Base-by-base conservation (phyloP, 192 early-diverging fungal genomes). In the Coemansia interrupta region DNA sequence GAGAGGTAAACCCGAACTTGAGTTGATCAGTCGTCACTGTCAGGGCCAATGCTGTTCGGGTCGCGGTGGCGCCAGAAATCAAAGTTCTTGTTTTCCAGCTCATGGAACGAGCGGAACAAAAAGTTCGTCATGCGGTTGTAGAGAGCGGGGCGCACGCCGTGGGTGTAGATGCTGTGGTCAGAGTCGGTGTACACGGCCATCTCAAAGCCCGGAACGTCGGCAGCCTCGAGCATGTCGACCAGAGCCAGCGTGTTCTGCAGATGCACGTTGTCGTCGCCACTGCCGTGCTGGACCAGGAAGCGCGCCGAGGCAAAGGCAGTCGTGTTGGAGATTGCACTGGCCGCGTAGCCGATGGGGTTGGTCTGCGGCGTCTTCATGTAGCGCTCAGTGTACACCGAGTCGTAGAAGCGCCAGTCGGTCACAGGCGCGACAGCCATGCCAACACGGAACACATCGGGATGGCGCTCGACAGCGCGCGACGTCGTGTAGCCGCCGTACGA, bases 361-460 rank as follows among this genome's bases (percentile, higher is more conserved):
- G 76, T 44, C 46, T 77, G 40, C 14, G 93, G 94, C 17, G 92
- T 92, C 68, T 89, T 85, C 95, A 98, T 95, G 74, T 93, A 98
- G 51, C 96, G 83, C 69, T 98, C 96, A 1, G 96, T 98, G 70
- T 98, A 98, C 23, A 97, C 80, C 3, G 92, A 88, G 72, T 98
- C 92, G 72, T 86, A 88, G 58, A 83, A 84, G 53, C 79, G 78
- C 94, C 94, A 98, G 68, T 92, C 89, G 4, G 93, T 96, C 11
- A 98, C 96, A 5, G 96, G 96, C 9, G 96, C 96, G 1, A 98
- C 96, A 5, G 96, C 84, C 83, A 98, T 91, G 13, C 87, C 95
- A 2, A 89, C 80, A 32, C 72, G 77, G 76, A 96, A 95, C 2
- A 94, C 67, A 6, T 90, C 90, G 12, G 84, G 84, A 63, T 96